A percentile compares a stretch with the other conserved stretches of the same genome.
These are phyloP conservation scores for Cystobasidium ongulense DNA, from an alignment of 768 basidiomycete species.

Conservation along the genomic window DNA sequence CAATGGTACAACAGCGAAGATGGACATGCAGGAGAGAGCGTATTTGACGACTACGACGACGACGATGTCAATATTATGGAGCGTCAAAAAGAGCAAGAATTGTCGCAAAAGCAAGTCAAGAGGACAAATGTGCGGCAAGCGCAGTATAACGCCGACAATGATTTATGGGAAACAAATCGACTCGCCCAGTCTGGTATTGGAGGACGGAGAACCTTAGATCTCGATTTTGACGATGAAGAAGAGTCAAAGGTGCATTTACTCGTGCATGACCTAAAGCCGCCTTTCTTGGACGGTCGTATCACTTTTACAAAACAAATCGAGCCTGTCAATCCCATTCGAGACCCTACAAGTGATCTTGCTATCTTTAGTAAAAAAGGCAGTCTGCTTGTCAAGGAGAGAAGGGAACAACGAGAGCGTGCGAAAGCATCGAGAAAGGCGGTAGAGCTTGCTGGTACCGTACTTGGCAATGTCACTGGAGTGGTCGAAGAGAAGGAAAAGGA, in stretches of 20 bases:
- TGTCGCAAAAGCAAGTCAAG: conserved; percentile 49
- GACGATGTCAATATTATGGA: conserved; percentile 44
- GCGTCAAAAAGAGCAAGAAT: conserved; percentile 44
- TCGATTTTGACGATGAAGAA: conserved; percentile 71
- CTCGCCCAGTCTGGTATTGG: conserved; percentile 93
- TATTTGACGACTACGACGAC: conserved; percentile 87
- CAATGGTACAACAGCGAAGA: conserved; percentile 89
- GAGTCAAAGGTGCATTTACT: conserved; percentile 88
- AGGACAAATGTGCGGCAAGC: conserved; percentile 89
- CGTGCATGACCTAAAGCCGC: conserved; percentile 92
- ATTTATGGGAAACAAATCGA: conserved; percentile 96
- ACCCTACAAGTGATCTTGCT: conserved; percentile 88
- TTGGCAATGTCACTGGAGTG: conserved; percentile 98
- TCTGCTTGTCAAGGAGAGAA: conserved; percentile 81
- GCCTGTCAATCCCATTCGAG: conserved; percentile 91
- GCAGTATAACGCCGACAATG: conserved; percentile 97
- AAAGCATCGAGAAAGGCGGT: conserved; percentile 83
- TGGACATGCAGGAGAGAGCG: conserved; percentile 84
- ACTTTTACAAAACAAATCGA: conserved; percentile 95
- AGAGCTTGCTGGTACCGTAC: conserved; percentile 74
- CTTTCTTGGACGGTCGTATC: conserved; percentile 91
- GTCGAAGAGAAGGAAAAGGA: conserved; percentile 89
- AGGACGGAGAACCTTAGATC: conserved; percentile 60
- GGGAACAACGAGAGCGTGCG: conserved; percentile 89
- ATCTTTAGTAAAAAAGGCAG: conserved; percentile 96